Evolutionary conservation across 805 yeast genomes (phyloP).

Genomic region (Candida odintsovae): DNA sequence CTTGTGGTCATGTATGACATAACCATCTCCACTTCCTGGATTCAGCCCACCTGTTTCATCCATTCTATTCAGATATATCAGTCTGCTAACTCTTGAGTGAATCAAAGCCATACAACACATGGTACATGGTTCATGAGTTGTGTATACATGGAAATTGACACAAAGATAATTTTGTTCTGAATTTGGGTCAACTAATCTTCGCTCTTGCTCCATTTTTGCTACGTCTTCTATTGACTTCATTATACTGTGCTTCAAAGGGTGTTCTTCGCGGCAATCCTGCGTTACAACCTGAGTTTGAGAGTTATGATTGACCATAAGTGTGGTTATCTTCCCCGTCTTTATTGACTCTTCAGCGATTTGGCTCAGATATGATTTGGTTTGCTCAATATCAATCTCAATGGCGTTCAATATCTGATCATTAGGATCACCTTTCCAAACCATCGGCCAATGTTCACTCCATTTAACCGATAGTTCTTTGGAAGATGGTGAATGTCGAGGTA

Average conservation of each 20-base stretch:
- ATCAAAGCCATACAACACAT: slow-evolving; percentile 97
- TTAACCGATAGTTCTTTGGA: slow-evolving; percentile 57
- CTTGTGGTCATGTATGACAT: slow-evolving; percentile 68
- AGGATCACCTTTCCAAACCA: slow-evolving; percentile 92
- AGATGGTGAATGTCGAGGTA: slow-evolving; percentile 63
- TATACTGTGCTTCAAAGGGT: slow-evolving; percentile 67
- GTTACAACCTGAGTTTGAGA: slow-evolving; percentile 22
- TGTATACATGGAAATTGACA: slow-evolving; percentile 68
- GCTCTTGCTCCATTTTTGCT: slow-evolving; percentile 46
- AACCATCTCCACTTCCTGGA: slow-evolving; percentile 54
- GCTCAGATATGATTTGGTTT: slow-evolving; percentile 31
- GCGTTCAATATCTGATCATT: slow-evolving; percentile 62
- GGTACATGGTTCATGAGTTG: slow-evolving; percentile 93
- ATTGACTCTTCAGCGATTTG: slow-evolving; percentile 26
- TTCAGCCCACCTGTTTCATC: slow-evolving; percentile 49
- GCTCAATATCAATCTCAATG: slow-evolving; percentile 40
- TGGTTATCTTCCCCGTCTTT: slow-evolving; percentile 40
- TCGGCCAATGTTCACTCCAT: slow-evolving; percentile 85
- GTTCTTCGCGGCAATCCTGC: slow-evolving; percentile 34
- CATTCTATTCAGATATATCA: slow-evolving; percentile 53
- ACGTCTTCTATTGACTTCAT: slow-evolving; percentile 65
- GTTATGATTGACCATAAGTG: slow-evolving; percentile 62
- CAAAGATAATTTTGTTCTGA: slow-evolving; percentile 52
- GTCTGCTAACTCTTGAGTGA: slow-evolving; percentile 75
- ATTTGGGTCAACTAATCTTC: slow-evolving; percentile 25